Evolutionary conservation across 2,329 filamentous ascomycete species (phyloP), one percentile per base, ranked within the genome.

Genomic region (Talaromyces pinophilus): DNA sequence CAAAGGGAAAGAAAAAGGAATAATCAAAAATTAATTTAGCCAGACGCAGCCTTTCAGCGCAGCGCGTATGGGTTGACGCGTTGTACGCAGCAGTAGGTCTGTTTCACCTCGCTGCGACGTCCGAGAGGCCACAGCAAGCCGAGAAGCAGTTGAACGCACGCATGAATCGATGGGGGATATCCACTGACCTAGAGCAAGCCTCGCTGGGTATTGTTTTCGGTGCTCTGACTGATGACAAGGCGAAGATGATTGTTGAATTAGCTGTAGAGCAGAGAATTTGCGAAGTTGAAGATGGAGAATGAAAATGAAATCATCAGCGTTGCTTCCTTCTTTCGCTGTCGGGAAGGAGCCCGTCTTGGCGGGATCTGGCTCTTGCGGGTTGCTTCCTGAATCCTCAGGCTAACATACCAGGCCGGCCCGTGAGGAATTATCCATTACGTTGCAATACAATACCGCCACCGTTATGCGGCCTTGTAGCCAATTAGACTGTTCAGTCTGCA

Each of bases 61-160:
- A 63, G 65, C 65, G 65, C 65, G 61, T 63, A 57, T 60, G 60
- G 59, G 19, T 67, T 67, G 61, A 67, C 65, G 60, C 65, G 65
- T 67, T 60, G 57, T 60, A 60, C 57, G 40, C 54, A 60, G 57
- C 40, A 66, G 65, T 57, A 30, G 44, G 30, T 60, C 60, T 67
- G 65, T 67, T 67, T 63, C 65, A 67, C 65, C 65, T 46, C 28
- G 61, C 54, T 54, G 61, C 38, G 61, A 54, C 65, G 57, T 50
- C 50, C 46, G 61, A 63, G 61, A 63, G 48, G 61, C 11, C 38
- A 25, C 35, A 33, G 38, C 57, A 60, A 46, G 57, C 22, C 22
- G 57, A 60, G 22, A 28, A 60, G 57, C 38, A 60, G 57, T 19
- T 57, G 57, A 55, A 55, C 17, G 52, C 52, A 19, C 52, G 52